These are phyloP conservation scores for Hemileccinum impolitum DNA, from an alignment of 768 basidiomycete genomes.

Conservation along the genomic window DNA sequence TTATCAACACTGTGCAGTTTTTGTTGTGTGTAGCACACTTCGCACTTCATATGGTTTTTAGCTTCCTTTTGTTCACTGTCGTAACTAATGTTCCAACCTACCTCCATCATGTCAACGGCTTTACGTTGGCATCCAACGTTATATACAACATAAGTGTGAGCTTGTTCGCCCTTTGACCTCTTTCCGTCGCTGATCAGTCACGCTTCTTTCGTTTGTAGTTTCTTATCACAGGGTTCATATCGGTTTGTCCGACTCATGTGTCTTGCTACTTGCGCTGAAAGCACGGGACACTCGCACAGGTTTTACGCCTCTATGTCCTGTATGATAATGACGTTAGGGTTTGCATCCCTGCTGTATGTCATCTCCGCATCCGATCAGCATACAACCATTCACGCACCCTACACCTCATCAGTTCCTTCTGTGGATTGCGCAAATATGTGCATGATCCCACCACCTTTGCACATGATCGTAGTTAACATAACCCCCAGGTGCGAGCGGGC, in stretches of 20 bases:
- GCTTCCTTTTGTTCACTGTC: slow-evolving; percentile 5
- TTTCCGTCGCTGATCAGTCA: background rate
- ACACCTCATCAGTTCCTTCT: slow-evolving; percentile 9
- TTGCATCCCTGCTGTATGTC: slow-evolving; percentile 19
- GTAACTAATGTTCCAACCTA: background rate
- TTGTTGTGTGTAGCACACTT: slow-evolving; percentile 11
- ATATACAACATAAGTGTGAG: slow-evolving; percentile 15
- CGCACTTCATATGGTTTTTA: slow-evolving; percentile 1
- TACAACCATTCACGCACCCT: background rate
- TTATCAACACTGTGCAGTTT: slow-evolving; percentile 16
- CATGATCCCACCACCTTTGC: background rate
- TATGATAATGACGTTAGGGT: slow-evolving; percentile 9
- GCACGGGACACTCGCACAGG: background rate
- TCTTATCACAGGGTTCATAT: slow-evolving; percentile 9
- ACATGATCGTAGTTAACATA: background rate
- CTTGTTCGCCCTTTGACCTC: background rate
- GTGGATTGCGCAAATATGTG: slow-evolving; percentile 19
- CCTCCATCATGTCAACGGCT: background rate
- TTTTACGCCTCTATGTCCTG: slow-evolving; percentile 24
- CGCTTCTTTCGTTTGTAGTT: slow-evolving; percentile 8
- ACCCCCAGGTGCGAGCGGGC: slow-evolving; percentile 6
- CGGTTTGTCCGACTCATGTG: slow-evolving; percentile 11
- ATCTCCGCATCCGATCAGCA: background rate
- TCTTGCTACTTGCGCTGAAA: background rate
- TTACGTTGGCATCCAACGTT: background rate